Percentiles rank a stretch among this genome's conserved stretches.
phyloP scores from a whole-genome alignment of 768 basidiomycete genomes.

The Hysterangium stoloniferum region DNA sequence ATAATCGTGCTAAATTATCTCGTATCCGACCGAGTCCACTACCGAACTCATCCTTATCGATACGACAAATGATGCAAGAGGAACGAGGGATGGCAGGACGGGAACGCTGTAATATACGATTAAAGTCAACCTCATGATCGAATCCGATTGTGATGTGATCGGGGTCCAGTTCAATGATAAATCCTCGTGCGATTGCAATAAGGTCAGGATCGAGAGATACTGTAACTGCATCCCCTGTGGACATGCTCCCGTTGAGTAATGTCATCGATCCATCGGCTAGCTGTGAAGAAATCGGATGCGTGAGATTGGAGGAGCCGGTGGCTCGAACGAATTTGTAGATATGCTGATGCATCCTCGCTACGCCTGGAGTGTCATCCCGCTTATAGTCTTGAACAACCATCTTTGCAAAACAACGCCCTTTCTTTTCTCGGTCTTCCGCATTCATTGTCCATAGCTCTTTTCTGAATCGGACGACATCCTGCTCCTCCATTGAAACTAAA shows the following conservation, averaged over 20 bases:
- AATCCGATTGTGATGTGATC: conserved; percentile 66
- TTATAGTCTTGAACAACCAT: conserved; percentile 55
- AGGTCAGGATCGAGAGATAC: conserved; percentile 83
- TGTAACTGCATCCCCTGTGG: conserved; percentile 72
- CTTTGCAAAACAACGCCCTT: conserved; percentile 75
- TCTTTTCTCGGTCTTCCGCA: conserved; percentile 67
- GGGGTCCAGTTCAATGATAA: conserved; percentile 64
- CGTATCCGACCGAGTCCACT: conserved; percentile 84
- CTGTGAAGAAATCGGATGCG: not conserved
- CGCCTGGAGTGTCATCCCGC: conserved; percentile 15
- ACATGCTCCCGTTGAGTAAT: conserved; percentile 74
- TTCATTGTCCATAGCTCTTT: conserved; percentile 93
- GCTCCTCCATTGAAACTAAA: conserved; percentile 79
- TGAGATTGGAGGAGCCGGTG: conserved; percentile 18
- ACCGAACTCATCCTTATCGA: conserved; percentile 90
- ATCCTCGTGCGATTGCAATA: conserved; percentile 79
- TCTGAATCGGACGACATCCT: conserved; percentile 73
- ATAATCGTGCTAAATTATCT: conserved; percentile 83
- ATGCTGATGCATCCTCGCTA: conserved; percentile 65
- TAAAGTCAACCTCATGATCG: conserved; percentile 63
- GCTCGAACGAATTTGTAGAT: conserved; percentile 60
- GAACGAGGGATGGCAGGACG: conserved; percentile 18
- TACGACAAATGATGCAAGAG: conserved; percentile 51
- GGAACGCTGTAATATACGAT: conserved; percentile 36
- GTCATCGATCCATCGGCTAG: conserved; percentile 20